Evolutionary conservation across 768 basidiomycete species (phyloP), one percentile per base, ranked within the genome.

Genomic region (Mrakia blollopis): DNA sequence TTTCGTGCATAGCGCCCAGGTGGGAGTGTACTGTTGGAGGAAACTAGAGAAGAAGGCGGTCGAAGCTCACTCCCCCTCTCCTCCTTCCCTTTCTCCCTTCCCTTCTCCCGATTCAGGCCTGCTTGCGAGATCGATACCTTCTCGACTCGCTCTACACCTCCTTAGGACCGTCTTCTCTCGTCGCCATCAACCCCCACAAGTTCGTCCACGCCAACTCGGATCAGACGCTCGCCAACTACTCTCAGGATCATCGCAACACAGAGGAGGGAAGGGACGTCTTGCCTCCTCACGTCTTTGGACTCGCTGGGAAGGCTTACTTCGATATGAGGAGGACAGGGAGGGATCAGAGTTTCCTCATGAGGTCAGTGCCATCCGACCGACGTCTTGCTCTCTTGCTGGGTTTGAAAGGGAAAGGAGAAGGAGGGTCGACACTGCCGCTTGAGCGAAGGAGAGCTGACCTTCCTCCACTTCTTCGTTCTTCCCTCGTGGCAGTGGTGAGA

Each of bases 121-220:
- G 81, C 44, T 79, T 84, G 0, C 81, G 84, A 50, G 83, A 83
- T 80, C 81, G 84, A 52, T 84, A 81, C 77, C 82, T 84, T 62
- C 79, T 81, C 25, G 80, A 81, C 41, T 79, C 79, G 3, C 80
- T 82, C 21, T 84, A 84, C 75, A 84, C 83, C 5, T 76, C 81
- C 25, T 74, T 83, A 28, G 82, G 82, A 2, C 78, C 91, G 8
- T 89, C 89, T 39, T 87, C 87, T 11, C 85, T 97, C 80, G 89
- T 98, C 79, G 91, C 91, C 41, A 86, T 98, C 80, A 98, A 98
- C 84, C 94, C 95, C 0, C 92, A 95, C 86, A 94, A 95, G 83
- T 94, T 92, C 80, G 87, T 96, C 61, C 79, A 90, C 25, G 88
- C 89, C 74, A 96, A 93, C 80, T 89, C 91, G 79, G 95, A 98